Evolutionary conservation across 1,284 basidiomycete genomes (phyloP).

Genomic region (Trametes pubescens): DNA sequence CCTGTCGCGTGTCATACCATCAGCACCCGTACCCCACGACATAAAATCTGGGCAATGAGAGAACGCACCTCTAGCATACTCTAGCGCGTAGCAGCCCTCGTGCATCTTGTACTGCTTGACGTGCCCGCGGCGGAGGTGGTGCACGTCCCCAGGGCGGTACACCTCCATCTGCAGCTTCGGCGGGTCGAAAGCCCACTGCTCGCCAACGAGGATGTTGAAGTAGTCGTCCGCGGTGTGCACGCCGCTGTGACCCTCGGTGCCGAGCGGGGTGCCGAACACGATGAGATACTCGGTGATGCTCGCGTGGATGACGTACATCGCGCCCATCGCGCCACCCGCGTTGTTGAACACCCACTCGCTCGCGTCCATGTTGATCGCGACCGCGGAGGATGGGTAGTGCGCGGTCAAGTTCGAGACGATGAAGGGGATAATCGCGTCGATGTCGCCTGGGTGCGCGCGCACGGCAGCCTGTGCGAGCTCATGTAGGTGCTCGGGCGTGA

Average conservation of each 20-base stretch:
- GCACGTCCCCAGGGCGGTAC: conserved; percentile 86
- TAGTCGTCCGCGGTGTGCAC: conserved; percentile 97
- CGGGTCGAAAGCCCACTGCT: conserved; percentile 91
- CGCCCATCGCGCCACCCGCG: conserved; percentile 98
- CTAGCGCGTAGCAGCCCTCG: conserved; percentile 93
- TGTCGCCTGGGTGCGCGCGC: conserved; percentile 48
- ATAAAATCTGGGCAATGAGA: conserved; percentile 13
- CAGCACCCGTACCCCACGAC: background rate
- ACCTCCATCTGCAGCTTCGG: conserved; percentile 85
- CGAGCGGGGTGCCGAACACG: conserved; percentile 95
- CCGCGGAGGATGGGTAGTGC: conserved; percentile 64
- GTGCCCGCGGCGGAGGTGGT: conserved; percentile 82
- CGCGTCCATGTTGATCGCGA: conserved; percentile 68
- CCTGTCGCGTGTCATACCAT: conserved; percentile 51
- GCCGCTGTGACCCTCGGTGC: conserved; percentile 96
- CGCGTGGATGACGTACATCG: conserved; percentile 97
- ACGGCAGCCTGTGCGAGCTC: conserved; percentile 65
- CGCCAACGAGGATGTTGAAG: conserved; percentile 94
- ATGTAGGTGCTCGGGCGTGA: conserved; percentile 76
- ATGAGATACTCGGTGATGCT: conserved; percentile 94
- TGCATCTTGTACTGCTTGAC: conserved; percentile 99
- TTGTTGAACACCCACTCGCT: conserved; percentile 98
- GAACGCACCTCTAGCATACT: conserved; percentile 85
- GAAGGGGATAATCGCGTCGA: conserved; percentile 75
- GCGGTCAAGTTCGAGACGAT: conserved; percentile 79